Base-by-base conservation (phyloP, 2,329 filamentous ascomycete genomes). In the Aspergillus melleus region DNA sequence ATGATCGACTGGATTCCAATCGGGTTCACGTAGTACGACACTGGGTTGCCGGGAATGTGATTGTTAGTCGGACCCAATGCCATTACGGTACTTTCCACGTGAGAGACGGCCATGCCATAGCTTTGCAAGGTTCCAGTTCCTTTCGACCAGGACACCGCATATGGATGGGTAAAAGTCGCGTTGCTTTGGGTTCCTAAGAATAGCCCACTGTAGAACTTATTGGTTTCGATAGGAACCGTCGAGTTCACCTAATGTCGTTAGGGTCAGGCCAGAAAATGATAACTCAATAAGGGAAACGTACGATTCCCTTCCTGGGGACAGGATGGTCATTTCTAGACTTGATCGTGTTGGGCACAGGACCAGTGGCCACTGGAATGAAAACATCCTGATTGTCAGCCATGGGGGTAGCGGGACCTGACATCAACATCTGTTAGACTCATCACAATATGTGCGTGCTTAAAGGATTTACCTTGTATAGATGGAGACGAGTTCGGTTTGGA, bases 1-100 rank as follows among this genome's bases (percentile, higher is more conserved):
- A 92, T 84, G 30, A 98, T 72, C 1, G 90, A 91, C 69, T 96
- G 90, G 26, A 96, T 89, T 0, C 90, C 90, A 49, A 95, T 80
- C 0, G 94, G 92, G 68, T 91, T 95, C 71, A 89, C 83, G 67
- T 90, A 97, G 71, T 89, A 97, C 29, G 83, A 78, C 1, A 84
- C 82, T 4, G 90, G 88, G 9, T 83, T 68, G 20, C 76, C 85
- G 0, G 84, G 83, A 32, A 81, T 80, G 26, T 75, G 76, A 53
- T 80, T 77, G 61, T 82, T 81, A 5, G 83, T 68, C 57, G 74
- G 79, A 9, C 91, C 92, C 70, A 85, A 90, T 0, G 88, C 87
- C 57, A 89, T 77, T 72, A 95, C 87, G 42, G 78, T 78, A 1
- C 84, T 78, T 54, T 94, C 89, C 11, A 88, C 82, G 70, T 96